phyloP scores from a whole-genome alignment of 805 yeast genomes.

The Cyberlindnera maritima region DNA sequence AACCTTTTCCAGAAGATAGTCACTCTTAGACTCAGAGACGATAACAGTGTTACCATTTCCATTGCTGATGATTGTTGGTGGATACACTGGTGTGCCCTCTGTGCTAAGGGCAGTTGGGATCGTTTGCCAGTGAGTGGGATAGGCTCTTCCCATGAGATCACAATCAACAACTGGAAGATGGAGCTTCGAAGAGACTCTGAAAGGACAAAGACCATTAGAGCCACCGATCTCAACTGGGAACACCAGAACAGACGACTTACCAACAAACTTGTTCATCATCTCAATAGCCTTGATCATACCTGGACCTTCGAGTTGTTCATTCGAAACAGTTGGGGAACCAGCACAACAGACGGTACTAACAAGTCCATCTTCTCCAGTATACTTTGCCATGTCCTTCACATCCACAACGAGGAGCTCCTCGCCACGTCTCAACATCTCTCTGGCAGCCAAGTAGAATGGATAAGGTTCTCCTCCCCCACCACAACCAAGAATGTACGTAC shows the following conservation, averaged over 20 bases:
- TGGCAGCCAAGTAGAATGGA: slow-evolving; percentile 34
- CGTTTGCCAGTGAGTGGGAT: slow-evolving; percentile 43
- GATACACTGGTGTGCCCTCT: slow-evolving; percentile 21
- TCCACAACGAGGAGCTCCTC: slow-evolving; percentile 35
- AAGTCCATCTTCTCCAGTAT: slow-evolving; percentile 20
- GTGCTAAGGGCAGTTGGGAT: slow-evolving; percentile 24
- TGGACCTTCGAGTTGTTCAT: slow-evolving; percentile 35
- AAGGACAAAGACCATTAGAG: slow-evolving; percentile 37
- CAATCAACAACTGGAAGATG: slow-evolving; percentile 35
- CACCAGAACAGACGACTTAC: slow-evolving; percentile 33
- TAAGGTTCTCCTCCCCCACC: slow-evolving; percentile 54
- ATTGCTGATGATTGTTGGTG: slow-evolving; percentile 32
- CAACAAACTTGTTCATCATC: slow-evolving; percentile 30
- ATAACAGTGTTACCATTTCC: slow-evolving; percentile 42
- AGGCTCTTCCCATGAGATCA: slow-evolving; percentile 49
- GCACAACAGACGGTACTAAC: slow-evolving; percentile 33
- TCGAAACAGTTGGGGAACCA: slow-evolving; percentile 23
- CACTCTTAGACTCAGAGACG: slow-evolving; percentile 32
- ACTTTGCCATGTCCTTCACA: slow-evolving; percentile 11
- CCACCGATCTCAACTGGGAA: slow-evolving; percentile 46
- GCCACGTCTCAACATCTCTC: slow-evolving; percentile 35
- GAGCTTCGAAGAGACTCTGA: slow-evolving; percentile 23
- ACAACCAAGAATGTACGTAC: slow-evolving; percentile 46
- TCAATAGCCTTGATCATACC: slow-evolving; percentile 28
- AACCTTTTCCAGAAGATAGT: slow-evolving; percentile 34